Evolutionary conservation across 2,329 filamentous ascomycete genomes (phyloP).

Genomic region (Ophiostoma triangulosporum): DNA sequence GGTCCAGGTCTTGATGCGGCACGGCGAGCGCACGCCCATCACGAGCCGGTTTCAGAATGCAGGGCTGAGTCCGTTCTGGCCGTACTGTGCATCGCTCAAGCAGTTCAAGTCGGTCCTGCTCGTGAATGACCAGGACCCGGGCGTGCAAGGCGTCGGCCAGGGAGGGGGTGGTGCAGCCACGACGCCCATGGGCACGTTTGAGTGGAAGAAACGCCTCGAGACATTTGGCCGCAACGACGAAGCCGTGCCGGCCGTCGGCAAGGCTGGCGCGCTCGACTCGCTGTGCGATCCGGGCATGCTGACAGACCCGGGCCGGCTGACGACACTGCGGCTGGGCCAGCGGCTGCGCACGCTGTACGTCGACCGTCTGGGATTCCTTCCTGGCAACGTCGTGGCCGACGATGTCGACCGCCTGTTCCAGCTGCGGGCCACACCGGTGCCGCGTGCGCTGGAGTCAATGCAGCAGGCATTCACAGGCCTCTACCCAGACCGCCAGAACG

Average conservation of each 20-base stretch:
- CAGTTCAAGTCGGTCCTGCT: conserved; percentile 47
- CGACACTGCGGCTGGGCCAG: conserved; percentile 54
- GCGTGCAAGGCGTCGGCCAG: conserved; percentile 30
- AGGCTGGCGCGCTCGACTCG: conserved; percentile 56
- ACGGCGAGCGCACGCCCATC: conserved; percentile 74
- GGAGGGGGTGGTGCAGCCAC: conserved; percentile 19
- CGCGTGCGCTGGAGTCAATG: conserved; percentile 62
- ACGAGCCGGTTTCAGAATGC: conserved; percentile 76
- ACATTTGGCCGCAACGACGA: conserved; percentile 60
- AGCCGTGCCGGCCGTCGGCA: conserved; percentile 56
- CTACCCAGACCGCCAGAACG: conserved; percentile 46
- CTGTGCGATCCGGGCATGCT: conserved; percentile 71
- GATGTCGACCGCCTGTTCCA: conserved; percentile 45
- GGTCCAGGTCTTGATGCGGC: conserved; percentile 74
- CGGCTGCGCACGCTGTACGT: conserved; percentile 61
- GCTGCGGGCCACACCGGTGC: conserved; percentile 60
- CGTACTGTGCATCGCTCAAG: conserved; percentile 71
- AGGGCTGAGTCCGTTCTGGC: conserved; percentile 61
- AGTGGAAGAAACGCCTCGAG: conserved; percentile 65
- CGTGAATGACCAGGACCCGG: conserved; percentile 25
- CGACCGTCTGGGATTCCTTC: conserved; percentile 60
- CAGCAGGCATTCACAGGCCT: conserved; percentile 64
- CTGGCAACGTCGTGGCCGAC: conserved; percentile 32
- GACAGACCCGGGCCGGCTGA: conserved; percentile 60
- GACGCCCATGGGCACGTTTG: conserved; percentile 30